Base-by-base conservation (phyloP, 352 stramenopile genomes). In the Saprolegnia diclina region DNA sequence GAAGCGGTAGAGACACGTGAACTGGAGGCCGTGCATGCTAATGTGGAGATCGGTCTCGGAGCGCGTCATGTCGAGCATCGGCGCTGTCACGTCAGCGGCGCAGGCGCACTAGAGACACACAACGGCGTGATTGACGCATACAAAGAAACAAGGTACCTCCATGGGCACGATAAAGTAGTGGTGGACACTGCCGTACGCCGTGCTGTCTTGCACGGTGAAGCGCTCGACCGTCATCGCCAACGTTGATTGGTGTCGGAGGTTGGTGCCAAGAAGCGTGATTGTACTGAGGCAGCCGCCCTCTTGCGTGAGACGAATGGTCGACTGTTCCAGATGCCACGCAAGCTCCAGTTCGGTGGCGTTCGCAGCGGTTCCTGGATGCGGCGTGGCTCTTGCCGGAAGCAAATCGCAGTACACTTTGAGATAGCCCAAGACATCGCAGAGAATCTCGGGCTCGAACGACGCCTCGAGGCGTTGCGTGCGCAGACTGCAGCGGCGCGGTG, bases 1-100 rank as follows among this genome's bases (percentile, higher is more conserved):
- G 13, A 62, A 61, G 11, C 63, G 63, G 21, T 52, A 69, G 22
- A 69, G 46, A 22, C 63, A 69, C 13, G 63, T 69, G 26, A 59
- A 5, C 37, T 69, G 63, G 10, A 69, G 5, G 6, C 14, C 63
- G 26, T 68, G 62, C 32, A 68, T 19, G 5, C 9, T 6, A 1
- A 26, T 18, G 26, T 16, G 1, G 13, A 65, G 19, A 1, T 48
- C 24, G 16, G 53, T 24, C n/a, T 42, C 57, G 7, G 40, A 42
- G 13, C 16, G 52, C 52, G n/a, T 24, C 24, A 59, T 24, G 13
- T 59, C 52, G 24, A 59, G 35, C 52, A 59, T 59, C 24, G 24
- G 35, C 29, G 52, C 52, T 4, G 7, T 35, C 11, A 7, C 24
- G 29, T 35, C 5, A 2, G 29, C 11, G 35, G 24, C 52, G 52